phyloP scores from a whole-genome alignment of 345 rosid species.

The Erysimum cheiranthoides region DNA sequence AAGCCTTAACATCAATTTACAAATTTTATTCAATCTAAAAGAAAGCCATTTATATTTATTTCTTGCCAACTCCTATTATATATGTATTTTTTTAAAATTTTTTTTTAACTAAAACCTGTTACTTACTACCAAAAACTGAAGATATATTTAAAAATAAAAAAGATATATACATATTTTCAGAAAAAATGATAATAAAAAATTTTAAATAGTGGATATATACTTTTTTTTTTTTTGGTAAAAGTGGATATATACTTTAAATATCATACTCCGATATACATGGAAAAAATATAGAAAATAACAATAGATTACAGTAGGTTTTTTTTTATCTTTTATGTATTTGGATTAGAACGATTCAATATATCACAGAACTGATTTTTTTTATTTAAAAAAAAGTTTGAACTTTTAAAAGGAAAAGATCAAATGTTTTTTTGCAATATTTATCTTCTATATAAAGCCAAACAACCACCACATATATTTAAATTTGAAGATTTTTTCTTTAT shows the following conservation, averaged over 20 bases:
- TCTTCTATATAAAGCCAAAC: not conserved
- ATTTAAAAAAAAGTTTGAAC: not conserved
- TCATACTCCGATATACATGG: too few species aligned
- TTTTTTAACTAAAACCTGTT: too few species aligned
- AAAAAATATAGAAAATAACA: not conserved
- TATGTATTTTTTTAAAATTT: too few species aligned
- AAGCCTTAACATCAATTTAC: not conserved
- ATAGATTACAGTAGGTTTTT: not conserved
- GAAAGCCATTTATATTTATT: too few species aligned
- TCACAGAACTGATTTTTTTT: not conserved
- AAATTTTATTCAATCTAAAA: not conserved
- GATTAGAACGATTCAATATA: not conserved
- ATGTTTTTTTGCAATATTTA: not conserved
- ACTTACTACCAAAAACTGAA: too few species aligned
- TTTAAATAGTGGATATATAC: not conserved
- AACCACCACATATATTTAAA: not conserved
- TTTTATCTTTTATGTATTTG: not conserved
- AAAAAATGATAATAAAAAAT: too few species aligned
- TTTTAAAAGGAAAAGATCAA: not conserved
- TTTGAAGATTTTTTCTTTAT: too few species aligned
- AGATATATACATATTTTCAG: not conserved
- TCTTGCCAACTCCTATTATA: too few species aligned
- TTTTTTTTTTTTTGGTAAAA: too few species aligned
- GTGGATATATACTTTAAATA: too few species aligned
- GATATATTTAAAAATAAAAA: too few species aligned